phyloP scores from a whole-genome alignment of 805 yeast species.

The Yamadazyma akitaensis region DNA sequence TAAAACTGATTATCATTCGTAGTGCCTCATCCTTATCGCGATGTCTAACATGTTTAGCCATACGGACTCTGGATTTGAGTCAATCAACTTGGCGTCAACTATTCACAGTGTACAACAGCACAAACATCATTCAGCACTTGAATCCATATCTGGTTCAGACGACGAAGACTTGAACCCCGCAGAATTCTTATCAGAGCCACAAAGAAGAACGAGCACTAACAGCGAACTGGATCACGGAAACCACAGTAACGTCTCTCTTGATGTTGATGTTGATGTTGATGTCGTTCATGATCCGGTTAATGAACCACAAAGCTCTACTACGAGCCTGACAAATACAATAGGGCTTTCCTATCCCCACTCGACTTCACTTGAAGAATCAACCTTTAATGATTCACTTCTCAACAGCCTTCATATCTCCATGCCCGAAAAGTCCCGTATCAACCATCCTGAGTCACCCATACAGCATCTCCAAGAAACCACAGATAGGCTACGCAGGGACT shows the following conservation, averaged over 20 bases:
- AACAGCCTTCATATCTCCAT: conserved; percentile 5
- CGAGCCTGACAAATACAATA: conserved; percentile 10
- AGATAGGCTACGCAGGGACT: conserved; percentile 2
- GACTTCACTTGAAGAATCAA: conserved; percentile 1
- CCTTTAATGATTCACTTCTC: conserved; percentile 1
- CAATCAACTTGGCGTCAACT: conserved; percentile 14
- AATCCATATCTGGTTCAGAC: neutral
- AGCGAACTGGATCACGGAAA: conserved; percentile 13
- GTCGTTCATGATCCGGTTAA: neutral
- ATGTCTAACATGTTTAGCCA: conserved; percentile 1
- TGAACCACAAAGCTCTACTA: conserved; percentile 1
- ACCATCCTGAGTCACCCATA: conserved; percentile 5
- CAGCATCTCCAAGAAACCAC: conserved; percentile 10
- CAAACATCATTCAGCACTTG: neutral
- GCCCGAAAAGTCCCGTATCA: neutral
- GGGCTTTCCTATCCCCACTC: neutral
- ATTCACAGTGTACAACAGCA: neutral
- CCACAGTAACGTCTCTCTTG: neutral
- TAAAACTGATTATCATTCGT: neutral
- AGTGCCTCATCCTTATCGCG: neutral
- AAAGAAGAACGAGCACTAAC: neutral
- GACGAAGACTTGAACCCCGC: conserved; percentile 25
- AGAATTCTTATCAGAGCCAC: conserved; percentile 18
- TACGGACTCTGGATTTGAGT: conserved; percentile 11
- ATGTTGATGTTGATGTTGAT: neutral